Evolutionary conservation across 305 asterid genomes (phyloP).

Genomic region (Solanum hybrid): DNA sequence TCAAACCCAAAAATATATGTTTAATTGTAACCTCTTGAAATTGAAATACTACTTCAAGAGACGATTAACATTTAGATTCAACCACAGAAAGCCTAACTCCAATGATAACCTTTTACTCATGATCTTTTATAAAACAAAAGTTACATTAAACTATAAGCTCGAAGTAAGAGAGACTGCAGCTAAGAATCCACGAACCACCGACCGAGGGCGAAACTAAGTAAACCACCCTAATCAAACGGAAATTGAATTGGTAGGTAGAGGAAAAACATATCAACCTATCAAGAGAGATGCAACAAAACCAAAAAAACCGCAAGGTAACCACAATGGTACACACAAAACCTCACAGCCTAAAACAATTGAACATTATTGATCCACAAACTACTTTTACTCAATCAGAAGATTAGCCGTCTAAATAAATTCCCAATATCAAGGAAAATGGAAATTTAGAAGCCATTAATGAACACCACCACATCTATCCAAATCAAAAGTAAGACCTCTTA

Average conservation of each 20-base stretch:
- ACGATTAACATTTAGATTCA: too few species aligned
- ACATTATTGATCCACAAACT: too few species aligned
- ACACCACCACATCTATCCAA: too few species aligned
- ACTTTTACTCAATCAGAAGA: background rate
- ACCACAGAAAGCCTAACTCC: too few species aligned
- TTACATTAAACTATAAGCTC: too few species aligned
- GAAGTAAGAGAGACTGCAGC: accelerated
- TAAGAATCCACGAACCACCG: background rate
- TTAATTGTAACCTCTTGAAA: background rate
- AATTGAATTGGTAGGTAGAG: background rate
- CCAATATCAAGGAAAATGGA: background rate
- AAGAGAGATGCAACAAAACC: background rate
- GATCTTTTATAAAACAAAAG: background rate
- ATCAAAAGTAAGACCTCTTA: too few species aligned
- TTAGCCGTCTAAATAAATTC: background rate
- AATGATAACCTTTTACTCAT: too few species aligned
- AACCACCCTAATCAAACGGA: background rate
- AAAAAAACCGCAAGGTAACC: too few species aligned
- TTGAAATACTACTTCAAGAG: background rate
- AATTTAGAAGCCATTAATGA: background rate
- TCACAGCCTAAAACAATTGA: background rate
- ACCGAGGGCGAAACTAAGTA: background rate
- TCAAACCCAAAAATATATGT: background rate
- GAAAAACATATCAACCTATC: background rate
- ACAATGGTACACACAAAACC: background rate